These are phyloP conservation scores for Tylopilus microsporus DNA, from an alignment of 1,284 basidiomycete genomes.

Conservation along the genomic window DNA sequence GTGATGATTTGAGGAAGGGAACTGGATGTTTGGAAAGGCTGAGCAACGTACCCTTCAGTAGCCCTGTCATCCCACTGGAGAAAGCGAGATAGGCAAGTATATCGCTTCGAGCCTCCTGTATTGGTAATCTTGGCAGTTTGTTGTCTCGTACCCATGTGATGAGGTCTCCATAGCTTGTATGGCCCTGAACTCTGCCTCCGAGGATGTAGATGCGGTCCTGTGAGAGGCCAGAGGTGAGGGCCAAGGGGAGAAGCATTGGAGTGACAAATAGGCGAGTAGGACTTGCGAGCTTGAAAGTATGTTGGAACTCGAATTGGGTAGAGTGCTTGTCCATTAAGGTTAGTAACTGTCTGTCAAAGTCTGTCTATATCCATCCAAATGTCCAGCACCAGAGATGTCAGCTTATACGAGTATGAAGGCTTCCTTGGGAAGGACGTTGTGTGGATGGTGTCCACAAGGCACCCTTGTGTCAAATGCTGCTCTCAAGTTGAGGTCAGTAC, in stretches of 20 bases:
- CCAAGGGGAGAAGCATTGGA: slow-evolving; percentile 45
- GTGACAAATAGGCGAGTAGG: slow-evolving; percentile 61
- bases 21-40: too few relatives aligned
- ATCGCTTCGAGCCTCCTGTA: slow-evolving; percentile 46
- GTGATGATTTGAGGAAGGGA: neutral
- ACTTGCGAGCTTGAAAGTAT: slow-evolving; percentile 50
- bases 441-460: too few relatives aligned
- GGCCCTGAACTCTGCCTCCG: slow-evolving; percentile 39
- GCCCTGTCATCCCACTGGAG: slow-evolving; percentile 72
- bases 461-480: too few relatives aligned
- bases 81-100: slow-evolving; percentile 70
- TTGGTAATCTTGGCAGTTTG: slow-evolving; percentile 38
- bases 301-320: slow-evolving; percentile 62
- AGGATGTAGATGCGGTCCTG: slow-evolving; percentile 52
- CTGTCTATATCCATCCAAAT: too few relatives aligned
- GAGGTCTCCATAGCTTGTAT: slow-evolving; percentile 43
- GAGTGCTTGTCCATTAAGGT: slow-evolving; percentile 31
- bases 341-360: too few relatives aligned
- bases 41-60: slow-evolving; percentile 58
- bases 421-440: too few relatives aligned
- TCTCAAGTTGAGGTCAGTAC: too few relatives aligned
- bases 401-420: too few relatives aligned
- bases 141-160: slow-evolving; percentile 39
- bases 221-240: slow-evolving; percentile 49
- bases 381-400: too few relatives aligned